Percentiles rank a stretch among this genome's conserved stretches.
These are phyloP conservation scores for Cyberlindnera galapagoensis DNA, from an alignment of 805 yeast genomes.

Conservation along the genomic window DNA sequence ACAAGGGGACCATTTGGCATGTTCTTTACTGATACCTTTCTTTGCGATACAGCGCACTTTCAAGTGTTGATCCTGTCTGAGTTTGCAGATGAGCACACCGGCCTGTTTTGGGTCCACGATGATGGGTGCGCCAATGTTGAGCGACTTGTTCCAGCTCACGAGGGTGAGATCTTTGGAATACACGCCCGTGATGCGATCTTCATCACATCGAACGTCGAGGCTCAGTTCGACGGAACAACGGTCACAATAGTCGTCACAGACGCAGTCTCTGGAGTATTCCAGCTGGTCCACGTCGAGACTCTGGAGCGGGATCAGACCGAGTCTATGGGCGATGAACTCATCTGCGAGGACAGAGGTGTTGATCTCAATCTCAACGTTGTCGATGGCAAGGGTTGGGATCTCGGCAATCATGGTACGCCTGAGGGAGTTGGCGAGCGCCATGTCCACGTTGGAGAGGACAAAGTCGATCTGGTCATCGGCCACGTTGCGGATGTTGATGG, in stretches of 20 bases:
- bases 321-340: slow-evolving; percentile 90
- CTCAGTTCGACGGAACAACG: slow-evolving; percentile 87
- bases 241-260: slow-evolving; percentile 96
- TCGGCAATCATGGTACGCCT: slow-evolving; percentile 92
- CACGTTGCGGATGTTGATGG: slow-evolving; percentile 82
- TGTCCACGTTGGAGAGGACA: slow-evolving; percentile 78
- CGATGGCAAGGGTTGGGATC: slow-evolving; percentile 95
- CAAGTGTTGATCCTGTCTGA: slow-evolving; percentile 88
- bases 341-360: slow-evolving; percentile 96
- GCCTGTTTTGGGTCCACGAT: slow-evolving; percentile 65
- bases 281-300: slow-evolving; percentile 78
- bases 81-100: slow-evolving; percentile 88
- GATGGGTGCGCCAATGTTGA: slow-evolving; percentile 76
- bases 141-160: slow-evolving; percentile 30
- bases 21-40: slow-evolving; percentile 96
- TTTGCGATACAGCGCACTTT: slow-evolving; percentile 90
- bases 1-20: slow-evolving; percentile 97
- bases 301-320: slow-evolving; percentile 87
- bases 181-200: slow-evolving; percentile 78
- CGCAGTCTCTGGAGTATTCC: slow-evolving; percentile 90
- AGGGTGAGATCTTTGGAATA: slow-evolving; percentile 75
- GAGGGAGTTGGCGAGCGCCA: slow-evolving; percentile 86
- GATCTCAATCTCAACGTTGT: slow-evolving; percentile 86
- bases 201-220: slow-evolving; percentile 83
- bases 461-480: slow-evolving; percentile 87